These are phyloP conservation scores for Nectriaceae sp. DNA, from an alignment of 2,329 filamentous ascomycete species.

Conservation along the genomic window DNA sequence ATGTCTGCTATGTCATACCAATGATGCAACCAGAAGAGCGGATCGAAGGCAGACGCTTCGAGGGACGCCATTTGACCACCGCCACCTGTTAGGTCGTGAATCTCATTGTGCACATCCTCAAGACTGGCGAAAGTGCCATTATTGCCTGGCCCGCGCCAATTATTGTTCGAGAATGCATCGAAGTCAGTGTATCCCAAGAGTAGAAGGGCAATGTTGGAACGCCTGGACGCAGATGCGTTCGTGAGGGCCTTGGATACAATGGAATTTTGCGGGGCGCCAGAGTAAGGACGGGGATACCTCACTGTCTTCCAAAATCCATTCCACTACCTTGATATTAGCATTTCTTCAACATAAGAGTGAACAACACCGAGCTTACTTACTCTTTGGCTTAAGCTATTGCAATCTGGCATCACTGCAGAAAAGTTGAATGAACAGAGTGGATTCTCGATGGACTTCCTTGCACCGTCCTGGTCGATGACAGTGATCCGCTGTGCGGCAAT, in stretches of 20 bases:
- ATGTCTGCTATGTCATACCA: not conserved
- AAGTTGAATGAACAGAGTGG: not conserved
- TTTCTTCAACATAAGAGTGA: too few species aligned
- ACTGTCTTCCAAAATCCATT: not conserved
- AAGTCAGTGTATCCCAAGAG: not conserved
- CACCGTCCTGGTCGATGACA: not conserved
- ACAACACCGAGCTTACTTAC: too few species aligned
- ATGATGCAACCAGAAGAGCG: not conserved
- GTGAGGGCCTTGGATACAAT: not conserved
- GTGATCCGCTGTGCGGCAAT: not conserved
- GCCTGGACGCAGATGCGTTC: not conserved
- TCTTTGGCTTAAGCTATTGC: not conserved
- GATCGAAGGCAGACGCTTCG: not conserved
- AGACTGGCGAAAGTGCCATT: not conserved
- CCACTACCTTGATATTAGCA: not conserved
- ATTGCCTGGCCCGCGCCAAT: not conserved
- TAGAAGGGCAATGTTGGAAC: not conserved
- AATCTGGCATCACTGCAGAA: not conserved
- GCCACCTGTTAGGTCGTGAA: not conserved
- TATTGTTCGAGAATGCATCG: not conserved
- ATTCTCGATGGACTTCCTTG: not conserved
- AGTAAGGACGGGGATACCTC: not conserved
- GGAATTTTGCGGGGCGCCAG: not conserved
- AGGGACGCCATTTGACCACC: not conserved
- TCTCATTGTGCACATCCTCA: not conserved